Base-by-base conservation (phyloP, 75 land plant species). In the Pinus tabuliformis region DNA sequence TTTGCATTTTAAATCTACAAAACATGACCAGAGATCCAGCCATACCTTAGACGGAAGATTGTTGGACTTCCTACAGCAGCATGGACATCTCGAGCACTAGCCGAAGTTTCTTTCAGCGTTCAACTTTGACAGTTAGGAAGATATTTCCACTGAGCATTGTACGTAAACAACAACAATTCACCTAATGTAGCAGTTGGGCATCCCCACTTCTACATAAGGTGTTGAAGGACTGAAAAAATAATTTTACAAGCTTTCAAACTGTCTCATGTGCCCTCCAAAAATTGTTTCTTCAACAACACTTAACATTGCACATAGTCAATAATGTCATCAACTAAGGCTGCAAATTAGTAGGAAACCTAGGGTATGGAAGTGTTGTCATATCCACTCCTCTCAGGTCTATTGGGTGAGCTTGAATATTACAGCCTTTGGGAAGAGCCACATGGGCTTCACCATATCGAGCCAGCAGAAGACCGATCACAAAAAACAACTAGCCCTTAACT, bases 261-360 rank as follows among this genome's bases (percentile, higher is more conserved):
- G 92, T 21, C 81, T 77, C 94, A 92, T 89, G 9, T 90, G 91
- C 54, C 75, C 77, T 59, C 89, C 92, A 70, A 92, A 92, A 15
- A 92, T 88, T 6, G 90, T 83, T 82, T 92, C 94, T 62, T 92
- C 86, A 33, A 92, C 80, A 42, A 83, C 61, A 70, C 90, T 86
- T 64, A 24, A 90, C 92, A 75, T 24, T 64, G 59, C 94, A 92
- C 17, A 86, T 89, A 26, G 90, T 75, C 52, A 89, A 68, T 14
- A 92, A 77, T 16, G 92, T 75, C 84, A 85, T 87, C 26, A 81
- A 72, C 80, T 87, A 91, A 66, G 94, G 92, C 77, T 92, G 94
- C 56, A 92, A 81, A 83, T 92, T 91, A 36, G 94, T 92, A 21
- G 94, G 94, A 78, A 92, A 91, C 16, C 84, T 89, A 75, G 94